Base-by-base conservation (phyloP, 345 rosid species). In the Gossypium anomalum region DNA sequence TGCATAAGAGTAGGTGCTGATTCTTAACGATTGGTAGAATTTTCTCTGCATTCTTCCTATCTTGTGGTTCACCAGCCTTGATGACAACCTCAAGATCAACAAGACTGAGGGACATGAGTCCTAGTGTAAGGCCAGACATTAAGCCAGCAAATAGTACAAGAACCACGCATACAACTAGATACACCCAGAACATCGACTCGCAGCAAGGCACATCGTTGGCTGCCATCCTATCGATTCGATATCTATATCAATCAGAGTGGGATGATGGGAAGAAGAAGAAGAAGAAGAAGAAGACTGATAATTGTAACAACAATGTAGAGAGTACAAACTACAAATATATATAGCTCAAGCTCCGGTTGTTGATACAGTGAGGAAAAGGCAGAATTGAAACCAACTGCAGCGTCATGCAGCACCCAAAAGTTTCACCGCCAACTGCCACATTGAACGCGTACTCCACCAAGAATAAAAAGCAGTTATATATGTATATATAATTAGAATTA, bases 131-230 rank as follows among this genome's bases (percentile, higher is more conserved):
- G 16, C 98, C 97, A 45, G 98, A 93, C 98, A 93, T 92, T 60
- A 93, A 85, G 69, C 98, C 98, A 44, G 97, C 96, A 19, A 93
- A 93, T 23, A 56, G 78, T 43, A 90, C 97, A 17, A 93, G 87
- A 62, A 76, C 79, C 44, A 86, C 75, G 61, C 89, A 85, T 71
- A 82, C 80, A 59, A 84, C 23, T 15, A 91, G 80, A 71, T 91
- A 91, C 7, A 85, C 82, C 92, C 97, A 93, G 85, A 93, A 92
- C 95, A 90, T 89, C 10, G 90, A 75, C 79, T 88, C 92, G 49
- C 98, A 92, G 70, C 97, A 90, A 43, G 97, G 97, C 70, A 93
- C 90, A 82, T 93, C 98, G 80, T 86, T 82, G 49, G 98, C 98
- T 9, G 98, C 98, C 97, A 93, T 93, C 27, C 20, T 41, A 15